Base-by-base conservation (phyloP, 192 early-diverging fungal genomes). In the Coemansia sp. region DNA sequence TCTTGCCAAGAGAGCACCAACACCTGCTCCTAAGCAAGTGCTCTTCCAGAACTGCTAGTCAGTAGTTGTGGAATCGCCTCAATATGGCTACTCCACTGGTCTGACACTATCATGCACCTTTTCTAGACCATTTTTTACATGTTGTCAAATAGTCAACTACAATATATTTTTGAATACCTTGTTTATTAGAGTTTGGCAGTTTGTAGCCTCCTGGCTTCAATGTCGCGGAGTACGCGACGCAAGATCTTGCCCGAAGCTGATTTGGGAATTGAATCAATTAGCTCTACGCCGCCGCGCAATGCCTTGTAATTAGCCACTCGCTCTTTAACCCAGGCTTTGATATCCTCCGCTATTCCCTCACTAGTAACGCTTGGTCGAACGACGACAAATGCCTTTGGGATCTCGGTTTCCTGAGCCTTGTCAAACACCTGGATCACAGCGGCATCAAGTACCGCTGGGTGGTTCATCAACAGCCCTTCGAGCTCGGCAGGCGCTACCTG, bases 401-500 rank as follows among this genome's bases (percentile, higher is more conserved):
- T 72, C 76, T 95, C 94, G 0, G 89, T 88, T 1, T 78, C 87
- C 43, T 86, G 88, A 43, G 78, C 60, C 31, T 81, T 77, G 52
- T 88, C 87, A 40, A 88, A 87, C 2, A 89, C 72, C 27, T 86
- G 87, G 71, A 92, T 87, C 31, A 92, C 90, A 3, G 89, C 88
- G 22, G 86, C 86, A 58, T 93, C 92, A 13, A 85, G 71, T 38
- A 98, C 85, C 3, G 67, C 62, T 1, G 91, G 90, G 58, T 96
- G 91, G 47, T 87, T 76, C 0, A 92, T 69, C 53, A 96, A 76
- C 66, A 90, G 61, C 1, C 88, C 90, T 73, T 98, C 96, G 13
- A 98, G 85, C 80, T 96, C 95, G 10, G 95, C 95, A 0, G 95
- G 96, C 0, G 95, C 85, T 18, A 98, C 91, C 82, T 89, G 87